These are phyloP conservation scores for Thielaviopsis populi DNA, from an alignment of 2,329 filamentous ascomycete genomes.

Conservation along the genomic window DNA sequence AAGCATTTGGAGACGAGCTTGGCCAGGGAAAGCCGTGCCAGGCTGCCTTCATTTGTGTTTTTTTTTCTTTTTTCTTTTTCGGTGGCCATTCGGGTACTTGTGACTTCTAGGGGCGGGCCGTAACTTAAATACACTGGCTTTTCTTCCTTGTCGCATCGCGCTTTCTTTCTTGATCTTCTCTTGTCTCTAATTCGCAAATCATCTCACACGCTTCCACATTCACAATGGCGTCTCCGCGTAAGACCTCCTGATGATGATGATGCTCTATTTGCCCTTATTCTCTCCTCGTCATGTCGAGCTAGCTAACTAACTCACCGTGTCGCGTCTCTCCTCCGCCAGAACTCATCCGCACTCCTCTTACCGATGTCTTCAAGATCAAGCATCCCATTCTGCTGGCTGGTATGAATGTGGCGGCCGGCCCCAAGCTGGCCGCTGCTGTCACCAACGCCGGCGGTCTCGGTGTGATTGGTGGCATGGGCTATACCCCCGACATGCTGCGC, in stretches of 20 bases:
- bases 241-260: no score
- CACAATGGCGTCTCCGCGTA: constrained; percentile 67
- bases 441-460: constrained; percentile 93
- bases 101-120: background rate
- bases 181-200: background rate
- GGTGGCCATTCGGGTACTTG: background rate
- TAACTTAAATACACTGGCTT: background rate
- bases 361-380: constrained; percentile 95
- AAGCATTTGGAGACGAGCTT: background rate
- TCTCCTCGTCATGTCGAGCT: background rate
- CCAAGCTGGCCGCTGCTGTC: constrained; percentile 89
- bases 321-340: background rate
- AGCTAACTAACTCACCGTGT: background rate
- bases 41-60: background rate
- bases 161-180: constrained; percentile 12
- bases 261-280: background rate
- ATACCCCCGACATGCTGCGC: constrained; percentile 91
- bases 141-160: constrained; percentile 12
- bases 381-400: constrained; percentile 91
- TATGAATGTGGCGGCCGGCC: constrained; percentile 97
- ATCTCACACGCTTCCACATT: constrained; percentile 20
- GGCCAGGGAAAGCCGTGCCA: background rate
- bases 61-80: background rate
- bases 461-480: constrained; percentile 89
- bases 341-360: constrained; percentile 70